Evolutionary conservation across 352 stramenopile genomes (phyloP), one percentile per base, ranked within the genome.

Genomic region (Globisporangium nagaii): DNA sequence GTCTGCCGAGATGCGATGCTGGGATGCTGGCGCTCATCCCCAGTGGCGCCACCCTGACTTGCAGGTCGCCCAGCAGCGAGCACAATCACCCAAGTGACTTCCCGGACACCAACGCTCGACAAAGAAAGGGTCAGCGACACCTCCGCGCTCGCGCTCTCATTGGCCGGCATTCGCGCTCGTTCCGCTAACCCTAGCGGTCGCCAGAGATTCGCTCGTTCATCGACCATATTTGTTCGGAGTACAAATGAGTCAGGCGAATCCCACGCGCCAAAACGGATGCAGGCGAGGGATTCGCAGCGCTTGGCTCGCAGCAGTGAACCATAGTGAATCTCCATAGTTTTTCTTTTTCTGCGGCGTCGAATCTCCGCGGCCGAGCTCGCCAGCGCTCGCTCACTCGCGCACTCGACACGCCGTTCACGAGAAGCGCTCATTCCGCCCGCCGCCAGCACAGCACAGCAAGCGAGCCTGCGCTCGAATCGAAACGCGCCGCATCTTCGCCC

Each of bases 281-380:
- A 11, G 4, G 2, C 8, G 31, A 40, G 15, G 30, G 51, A 58
- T 58, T 48, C 39, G 22, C 4, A 11, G 9, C 25, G 27, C 36
- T 2, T 7, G 31, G 27, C 8, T 28, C 19, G 22, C 6, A 22
- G 15, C 5, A 17, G 22, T 17, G 12, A 17, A 13, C 20, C 40
- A 46, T 56, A 60, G 45, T 60, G 58, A 77, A 75, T 66, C 64
- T 68, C 60, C 61, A 77, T 77, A 71, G 59, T 70, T 68, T 73
- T 77, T 75, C 66, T 77, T 82, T 78, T 78, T 82, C 53, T 65
- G 28, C 30, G n/a, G 17, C n/a, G 12, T 63, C 60, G 70, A 73
- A 79, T 68, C 56, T 73, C 24, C 30, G 9, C 22, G 24, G 19
- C 19, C 40, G n/a, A 24, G 11, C 41, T 20, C 25, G n/a, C 37